A percentile compares a stretch with the other conserved stretches of the same genome.
Evolutionary conservation across 441 rosid genomes (phyloP).

Genomic region (Isatis lusitanica): DNA sequence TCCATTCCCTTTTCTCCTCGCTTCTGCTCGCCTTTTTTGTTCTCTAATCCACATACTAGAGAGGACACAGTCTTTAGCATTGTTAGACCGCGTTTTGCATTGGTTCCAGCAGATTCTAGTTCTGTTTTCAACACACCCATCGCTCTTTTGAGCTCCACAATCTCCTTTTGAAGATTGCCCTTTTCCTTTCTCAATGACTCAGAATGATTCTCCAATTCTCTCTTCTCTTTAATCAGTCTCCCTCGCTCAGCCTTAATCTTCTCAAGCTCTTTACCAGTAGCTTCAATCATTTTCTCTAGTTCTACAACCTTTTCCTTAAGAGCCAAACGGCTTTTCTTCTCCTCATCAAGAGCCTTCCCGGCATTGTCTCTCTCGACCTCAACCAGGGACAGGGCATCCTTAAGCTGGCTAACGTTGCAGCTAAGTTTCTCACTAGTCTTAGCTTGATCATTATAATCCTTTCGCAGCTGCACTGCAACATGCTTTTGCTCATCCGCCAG

Average conservation of each 20-base stretch:
- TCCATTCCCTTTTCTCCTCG: conserved; percentile 46
- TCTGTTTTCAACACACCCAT: conserved; percentile 44
- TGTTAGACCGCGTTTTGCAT: conserved; percentile 37
- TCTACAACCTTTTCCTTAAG: conserved; percentile 41
- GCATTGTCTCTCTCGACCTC: conserved; percentile 48
- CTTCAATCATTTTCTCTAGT: conserved; percentile 43
- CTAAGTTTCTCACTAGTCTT: conserved; percentile 42
- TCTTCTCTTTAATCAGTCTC: conserved; percentile 39
- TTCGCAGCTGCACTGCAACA: conserved; percentile 39
- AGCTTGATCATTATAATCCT: conserved; percentile 36
- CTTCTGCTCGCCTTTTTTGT: conserved; percentile 36
- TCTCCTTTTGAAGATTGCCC: conserved; percentile 40
- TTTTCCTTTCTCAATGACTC: conserved; percentile 46
- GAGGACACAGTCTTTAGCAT: conserved; percentile 56
- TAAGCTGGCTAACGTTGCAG: conserved; percentile 37
- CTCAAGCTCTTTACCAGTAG: conserved; percentile 38
- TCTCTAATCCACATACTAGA: conserved; percentile 37
- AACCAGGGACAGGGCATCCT: conserved; percentile 41
- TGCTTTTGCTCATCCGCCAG: conserved; percentile 46
- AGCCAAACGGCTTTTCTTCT: conserved; percentile 37
- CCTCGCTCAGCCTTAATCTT: conserved; percentile 42
- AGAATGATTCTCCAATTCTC: conserved; percentile 41
- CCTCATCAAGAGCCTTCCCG: conserved; percentile 42
- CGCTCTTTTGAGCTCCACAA: conserved; percentile 41
- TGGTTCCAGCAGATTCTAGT: conserved; percentile 41